Evolutionary conservation across 1,284 basidiomycete genomes (phyloP).

Genomic region (Neolentinus lepideus): DNA sequence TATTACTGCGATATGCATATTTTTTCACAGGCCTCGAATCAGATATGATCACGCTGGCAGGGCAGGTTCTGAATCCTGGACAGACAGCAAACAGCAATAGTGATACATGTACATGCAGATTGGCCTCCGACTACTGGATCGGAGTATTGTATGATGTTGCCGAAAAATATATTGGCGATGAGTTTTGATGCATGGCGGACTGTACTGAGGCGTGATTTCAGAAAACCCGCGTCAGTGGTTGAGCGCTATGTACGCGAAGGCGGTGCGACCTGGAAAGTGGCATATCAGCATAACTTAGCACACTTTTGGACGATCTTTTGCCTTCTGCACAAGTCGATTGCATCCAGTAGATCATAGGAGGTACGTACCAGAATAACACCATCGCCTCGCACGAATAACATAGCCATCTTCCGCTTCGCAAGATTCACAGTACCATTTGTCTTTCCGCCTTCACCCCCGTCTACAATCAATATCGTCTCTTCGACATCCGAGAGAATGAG

Average conservation of each 20-base stretch:
- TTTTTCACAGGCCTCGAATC: too few relatives aligned
- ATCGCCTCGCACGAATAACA: constrained; percentile 97
- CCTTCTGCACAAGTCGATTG: too few relatives aligned
- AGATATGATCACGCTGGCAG: too few relatives aligned
- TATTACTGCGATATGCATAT: too few relatives aligned
- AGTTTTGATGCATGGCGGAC: not conserved
- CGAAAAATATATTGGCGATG: constrained; percentile 4
- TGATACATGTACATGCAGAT: not conserved
- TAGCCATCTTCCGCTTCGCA: constrained; percentile 92
- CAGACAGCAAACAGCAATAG: too few relatives aligned
- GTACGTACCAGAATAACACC: constrained; percentile 82
- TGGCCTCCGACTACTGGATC: not conserved
- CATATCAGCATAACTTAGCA: not conserved
- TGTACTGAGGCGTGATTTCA: too few relatives aligned
- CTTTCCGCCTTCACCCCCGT: constrained; percentile 53
- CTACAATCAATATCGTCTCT: constrained; percentile 92
- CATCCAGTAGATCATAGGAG: constrained; percentile 4
- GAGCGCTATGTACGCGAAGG: not conserved
- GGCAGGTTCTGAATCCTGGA: too few relatives aligned
- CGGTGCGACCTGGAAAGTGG: not conserved
- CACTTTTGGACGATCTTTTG: not conserved
- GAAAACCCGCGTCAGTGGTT: too few relatives aligned
- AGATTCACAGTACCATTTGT: constrained; percentile 57
- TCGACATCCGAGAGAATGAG: constrained; percentile 96
- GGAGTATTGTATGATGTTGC: not conserved